Conservation (phyloP, 2,329 filamentous ascomycete species). For the Fusarium agapanthi region DNA sequence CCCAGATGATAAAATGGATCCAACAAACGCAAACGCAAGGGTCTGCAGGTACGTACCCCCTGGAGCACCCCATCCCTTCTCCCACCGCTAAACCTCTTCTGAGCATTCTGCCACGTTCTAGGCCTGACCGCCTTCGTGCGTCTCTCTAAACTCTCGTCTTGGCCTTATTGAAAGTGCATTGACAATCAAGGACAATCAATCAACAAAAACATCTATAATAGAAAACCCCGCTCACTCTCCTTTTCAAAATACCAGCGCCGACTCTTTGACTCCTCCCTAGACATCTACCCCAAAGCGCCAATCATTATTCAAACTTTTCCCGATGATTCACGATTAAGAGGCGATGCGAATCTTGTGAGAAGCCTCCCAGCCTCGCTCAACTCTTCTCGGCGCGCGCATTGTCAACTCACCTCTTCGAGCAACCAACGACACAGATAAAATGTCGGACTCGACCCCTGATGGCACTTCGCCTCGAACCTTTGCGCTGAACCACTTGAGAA, state of each 20-base stretch:
- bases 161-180: conserved; percentile 10
- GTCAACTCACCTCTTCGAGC: conserved; percentile 15
- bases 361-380: conserved; percentile 17
- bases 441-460: conserved; percentile 45
- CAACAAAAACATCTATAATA: conserved; percentile 18
- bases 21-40: conserved; percentile 10
- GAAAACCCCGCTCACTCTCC: neutral
- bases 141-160: conserved; percentile 25
- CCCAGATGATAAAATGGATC: conserved; percentile 29
- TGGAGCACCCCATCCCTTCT: neutral
- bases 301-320: neutral
- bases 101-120: conserved; percentile 35
- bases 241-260: neutral
- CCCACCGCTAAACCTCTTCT: neutral
- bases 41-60: conserved; percentile 22
- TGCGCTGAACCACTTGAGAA: conserved; percentile 64
- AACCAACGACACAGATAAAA: conserved; percentile 43
- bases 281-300: neutral
- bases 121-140: conserved; percentile 35
- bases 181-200: conserved; percentile 12
- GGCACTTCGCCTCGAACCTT: conserved; percentile 64
- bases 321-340: conserved; percentile 17
- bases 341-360: conserved; percentile 31
- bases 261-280: neutral
- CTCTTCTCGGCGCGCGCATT: conserved; percentile 36